Base-by-base conservation (phyloP, 1,139 yeast species). In the Candida buenavistaensis region DNA sequence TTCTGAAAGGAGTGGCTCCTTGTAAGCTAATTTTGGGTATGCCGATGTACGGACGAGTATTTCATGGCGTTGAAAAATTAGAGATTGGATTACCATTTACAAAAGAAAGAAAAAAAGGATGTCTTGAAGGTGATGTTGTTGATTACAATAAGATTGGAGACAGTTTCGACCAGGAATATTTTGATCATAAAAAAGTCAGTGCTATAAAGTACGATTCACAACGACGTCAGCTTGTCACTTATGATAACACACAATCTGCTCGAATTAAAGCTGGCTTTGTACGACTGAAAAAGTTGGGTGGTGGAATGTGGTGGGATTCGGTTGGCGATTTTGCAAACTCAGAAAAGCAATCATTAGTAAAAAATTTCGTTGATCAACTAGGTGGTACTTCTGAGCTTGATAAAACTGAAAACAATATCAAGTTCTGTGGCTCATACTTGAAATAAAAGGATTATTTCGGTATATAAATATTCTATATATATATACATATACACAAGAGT, bases 231-330 rank as follows among this genome's bases (percentile, higher is more conserved):
- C 64, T 87, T 31, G 69, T 83, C 3, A 69, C 75, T 1, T 90
- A 83, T 55, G 98, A 92, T 53, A 82, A 77, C 44, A 64, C 63
- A 0, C 64, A 68, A 8, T 71, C 83, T 1, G 75, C 75, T 1
- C 51, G 57, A 7, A 51, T 54, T 17, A 92, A 92, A 54, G 90
- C 89, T 0, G 51, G 62, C 20, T 89, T 77, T 47, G 77, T 82
- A 6, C 48, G 45, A 17, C 50, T 59, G 30, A 61, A 65, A 5
- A 50, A 62, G 0, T 62, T 88, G 7, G 95, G 82, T 0, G 97
- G 97, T 1, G 96, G 87, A 0, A 81, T 92, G 80, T 89, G 88
- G 82, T 92, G 97, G 97, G 96, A 89, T 50, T 82, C 95, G 0
- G 71, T 82, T 36, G 96, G 95, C 1, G 96, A 88, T 50, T 51